Percentiles rank a stretch among this genome's conserved stretches.
These are phyloP conservation scores for Pichia sp. DNA, from an alignment of 1,139 yeast genomes.

Conservation along the genomic window DNA sequence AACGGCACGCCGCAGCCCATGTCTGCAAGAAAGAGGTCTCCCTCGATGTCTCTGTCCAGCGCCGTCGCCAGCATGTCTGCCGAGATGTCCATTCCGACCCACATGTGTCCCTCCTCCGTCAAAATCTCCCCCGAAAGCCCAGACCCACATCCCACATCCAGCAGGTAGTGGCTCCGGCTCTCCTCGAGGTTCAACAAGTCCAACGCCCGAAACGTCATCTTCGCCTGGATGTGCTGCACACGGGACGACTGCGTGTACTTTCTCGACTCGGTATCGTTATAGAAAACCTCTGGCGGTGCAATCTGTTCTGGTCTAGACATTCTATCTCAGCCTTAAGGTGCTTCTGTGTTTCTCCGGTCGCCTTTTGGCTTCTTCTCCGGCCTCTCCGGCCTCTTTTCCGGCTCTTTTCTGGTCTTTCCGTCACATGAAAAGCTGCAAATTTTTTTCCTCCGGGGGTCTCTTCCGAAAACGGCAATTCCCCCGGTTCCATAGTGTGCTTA, in stretches of 20 bases:
- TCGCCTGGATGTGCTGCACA: conserved; percentile 96
- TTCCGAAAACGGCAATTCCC: conserved; percentile 6
- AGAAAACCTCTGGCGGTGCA: conserved; percentile 96
- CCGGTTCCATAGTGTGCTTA: neutral
- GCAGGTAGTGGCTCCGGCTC: conserved; percentile 57
- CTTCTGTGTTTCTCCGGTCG: neutral
- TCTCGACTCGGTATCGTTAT: conserved; percentile 81
- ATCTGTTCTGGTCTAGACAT: conserved; percentile 98
- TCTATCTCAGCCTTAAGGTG: neutral
- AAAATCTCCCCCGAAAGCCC: conserved; percentile 93
- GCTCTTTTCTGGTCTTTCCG: neutral
- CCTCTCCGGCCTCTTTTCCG: neutral
- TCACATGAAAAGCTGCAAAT: neutral
- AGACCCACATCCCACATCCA: conserved; percentile 97
- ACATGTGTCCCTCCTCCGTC: conserved; percentile 87
- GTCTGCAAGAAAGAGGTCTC: conserved; percentile 86
- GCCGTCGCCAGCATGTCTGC: conserved; percentile 97
- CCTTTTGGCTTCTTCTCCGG: neutral
- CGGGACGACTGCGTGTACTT: conserved; percentile 92
- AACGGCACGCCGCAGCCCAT: conserved; percentile 95
- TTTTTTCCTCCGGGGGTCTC: neutral
- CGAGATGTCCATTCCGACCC: conserved; percentile 97
- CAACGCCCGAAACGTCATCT: conserved; percentile 91
- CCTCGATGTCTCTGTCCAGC: conserved; percentile 84
- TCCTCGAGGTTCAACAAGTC: conserved; percentile 74